phyloP scores from a whole-genome alignment of 768 basidiomycete genomes.

The Mrakia frigida region DNA sequence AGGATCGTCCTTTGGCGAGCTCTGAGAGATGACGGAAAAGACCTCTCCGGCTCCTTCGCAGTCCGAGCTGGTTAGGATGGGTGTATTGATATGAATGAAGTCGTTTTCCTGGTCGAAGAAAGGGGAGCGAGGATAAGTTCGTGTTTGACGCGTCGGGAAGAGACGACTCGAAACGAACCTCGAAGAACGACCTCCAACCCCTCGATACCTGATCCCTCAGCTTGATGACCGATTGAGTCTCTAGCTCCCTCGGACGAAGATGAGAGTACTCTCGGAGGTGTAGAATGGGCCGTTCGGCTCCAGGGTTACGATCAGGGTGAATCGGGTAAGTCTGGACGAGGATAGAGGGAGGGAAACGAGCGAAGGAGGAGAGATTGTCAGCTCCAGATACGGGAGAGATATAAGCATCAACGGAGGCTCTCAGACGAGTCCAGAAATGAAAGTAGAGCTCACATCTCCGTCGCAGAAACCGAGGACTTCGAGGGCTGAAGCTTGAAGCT shows the following conservation, averaged over 20 bases:
- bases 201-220: conserved; percentile 53
- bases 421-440: neutral
- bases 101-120: conserved; percentile 56
- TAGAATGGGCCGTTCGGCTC: conserved; percentile 79
- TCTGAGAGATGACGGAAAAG: conserved; percentile 55
- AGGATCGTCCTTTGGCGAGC: conserved; percentile 41
- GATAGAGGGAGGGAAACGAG: neutral
- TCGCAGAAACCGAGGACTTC: conserved; percentile 57
- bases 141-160: neutral
- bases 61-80: conserved; percentile 82
- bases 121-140: neutral
- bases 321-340: neutral
- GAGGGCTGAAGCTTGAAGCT: conserved; percentile 53
- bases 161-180: conserved; percentile 16
- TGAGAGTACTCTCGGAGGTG: conserved; percentile 80
- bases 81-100: conserved; percentile 74
- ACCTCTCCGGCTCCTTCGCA: conserved; percentile 95
- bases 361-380: conserved; percentile 21
- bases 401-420: neutral
- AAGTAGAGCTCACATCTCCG: conserved; percentile 54
- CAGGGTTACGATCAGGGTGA: conserved; percentile 8
- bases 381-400: neutral
- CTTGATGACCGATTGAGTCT: conserved; percentile 67
- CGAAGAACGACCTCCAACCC: conserved; percentile 20
- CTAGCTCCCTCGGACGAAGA: conserved; percentile 73